Evolutionary conservation across 805 yeast species (phyloP).

Genomic region (Sugiyamaella floridensis): DNA sequence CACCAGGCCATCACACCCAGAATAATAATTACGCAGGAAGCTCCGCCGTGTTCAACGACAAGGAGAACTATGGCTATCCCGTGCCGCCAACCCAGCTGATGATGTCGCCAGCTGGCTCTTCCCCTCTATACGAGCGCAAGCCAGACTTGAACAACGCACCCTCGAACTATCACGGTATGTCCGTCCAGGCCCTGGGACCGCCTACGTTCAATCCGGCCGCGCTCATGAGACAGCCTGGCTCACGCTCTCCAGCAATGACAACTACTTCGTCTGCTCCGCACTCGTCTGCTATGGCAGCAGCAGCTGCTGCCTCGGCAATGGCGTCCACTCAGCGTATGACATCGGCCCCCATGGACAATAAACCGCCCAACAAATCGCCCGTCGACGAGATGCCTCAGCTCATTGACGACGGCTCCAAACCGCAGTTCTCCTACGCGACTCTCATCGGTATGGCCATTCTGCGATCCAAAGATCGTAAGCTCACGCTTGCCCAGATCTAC

Average conservation of each 20-base stretch:
- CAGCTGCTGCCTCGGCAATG: background rate
- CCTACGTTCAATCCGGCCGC: background rate
- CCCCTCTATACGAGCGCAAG: conserved; percentile 14
- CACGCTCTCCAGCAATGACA: no score
- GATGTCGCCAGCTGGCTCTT: conserved; percentile 16
- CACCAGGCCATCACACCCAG: background rate
- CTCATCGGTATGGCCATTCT: conserved; percentile 89
- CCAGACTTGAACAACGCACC: background rate
- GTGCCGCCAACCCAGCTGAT: conserved; percentile 3
- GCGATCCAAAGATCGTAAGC: conserved; percentile 62
- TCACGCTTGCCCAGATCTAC: conserved; percentile 80
- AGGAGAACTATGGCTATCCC: conserved; percentile 2
- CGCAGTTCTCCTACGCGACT: conserved; percentile 91
- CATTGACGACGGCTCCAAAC: conserved; percentile 59
- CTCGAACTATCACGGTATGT: background rate
- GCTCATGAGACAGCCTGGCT: background rate
- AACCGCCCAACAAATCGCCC: background rate
- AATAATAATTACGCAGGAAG: conserved; percentile 8
- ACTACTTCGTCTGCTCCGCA: no score
- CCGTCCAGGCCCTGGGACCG: background rate
- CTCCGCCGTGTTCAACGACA: background rate
- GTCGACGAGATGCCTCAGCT: conserved; percentile 21
- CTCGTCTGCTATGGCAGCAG: background rate
- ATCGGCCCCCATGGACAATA: background rate
- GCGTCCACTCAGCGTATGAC: background rate